phyloP scores from a whole-genome alignment of 192 early-diverging fungal species.

The Backusella psychrophila region DNA sequence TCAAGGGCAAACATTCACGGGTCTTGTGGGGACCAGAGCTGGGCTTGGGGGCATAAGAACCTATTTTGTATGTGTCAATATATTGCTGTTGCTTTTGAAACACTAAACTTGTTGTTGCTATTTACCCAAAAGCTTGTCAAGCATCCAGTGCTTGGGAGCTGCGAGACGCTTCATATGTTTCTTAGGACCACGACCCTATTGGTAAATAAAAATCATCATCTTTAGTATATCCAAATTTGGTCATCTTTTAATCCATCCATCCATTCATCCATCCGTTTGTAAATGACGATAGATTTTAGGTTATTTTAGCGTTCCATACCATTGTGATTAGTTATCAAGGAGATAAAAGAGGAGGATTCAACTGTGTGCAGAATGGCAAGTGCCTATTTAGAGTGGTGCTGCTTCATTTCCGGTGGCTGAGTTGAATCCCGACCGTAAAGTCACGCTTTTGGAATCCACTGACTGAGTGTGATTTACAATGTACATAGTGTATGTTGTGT shows the following conservation, averaged over 20 bases:
- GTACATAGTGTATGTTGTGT: too few relatives aligned
- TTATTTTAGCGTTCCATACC: background rate
- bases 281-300: background rate
- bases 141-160: constrained; percentile 99
- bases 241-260: constrained; percentile 20
- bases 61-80: too few relatives aligned
- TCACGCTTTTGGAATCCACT: background rate
- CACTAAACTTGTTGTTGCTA: background rate
- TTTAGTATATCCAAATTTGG: background rate
- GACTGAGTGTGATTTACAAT: background rate
- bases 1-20: constrained; percentile 97
- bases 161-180: constrained; percentile 99
- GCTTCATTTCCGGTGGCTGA: background rate
- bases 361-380: background rate
- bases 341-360: constrained; percentile 14
- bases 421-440: background rate
- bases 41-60: constrained; percentile 82
- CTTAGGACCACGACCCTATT: constrained; percentile 92
- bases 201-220: background rate
- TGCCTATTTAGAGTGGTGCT: background rate
- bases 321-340: constrained; percentile 23
- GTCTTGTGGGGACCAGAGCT: constrained; percentile 99
- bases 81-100: too few relatives aligned
- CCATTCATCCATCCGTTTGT: constrained; percentile 15
- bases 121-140: constrained; percentile 99